Conservation (phyloP, 2,329 filamentous ascomycete species). For the Lizonia empirigonia region DNA sequence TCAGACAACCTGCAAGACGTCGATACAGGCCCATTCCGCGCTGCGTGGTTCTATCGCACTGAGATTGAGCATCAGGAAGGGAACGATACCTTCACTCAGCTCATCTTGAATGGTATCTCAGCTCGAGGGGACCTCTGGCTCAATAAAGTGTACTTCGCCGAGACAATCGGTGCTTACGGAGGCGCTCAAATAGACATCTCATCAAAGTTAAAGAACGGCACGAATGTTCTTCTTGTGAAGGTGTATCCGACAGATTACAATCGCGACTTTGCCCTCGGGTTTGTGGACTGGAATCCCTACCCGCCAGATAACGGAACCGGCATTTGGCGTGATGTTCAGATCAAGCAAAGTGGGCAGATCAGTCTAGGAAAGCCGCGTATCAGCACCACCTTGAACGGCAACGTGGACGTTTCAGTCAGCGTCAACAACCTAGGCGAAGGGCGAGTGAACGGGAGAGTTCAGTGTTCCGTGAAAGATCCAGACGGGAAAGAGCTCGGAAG, state of each 20-base stretch:
- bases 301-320: conserved; percentile 68
- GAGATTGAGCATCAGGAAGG: conserved; percentile 46
- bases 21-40: conserved; percentile 55
- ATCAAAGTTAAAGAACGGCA: conserved; percentile 39
- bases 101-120: conserved; percentile 65
- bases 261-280: conserved; percentile 64
- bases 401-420: conserved; percentile 29
- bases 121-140: conserved; percentile 66
- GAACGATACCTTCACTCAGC: conserved; percentile 45
- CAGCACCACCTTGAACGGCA: conserved; percentile 25
- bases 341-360: conserved; percentile 60
- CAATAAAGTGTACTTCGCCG: conserved; percentile 61
- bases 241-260: conserved; percentile 65
- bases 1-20: conserved; percentile 57
- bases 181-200: conserved; percentile 64
- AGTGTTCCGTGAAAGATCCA: conserved; percentile 16
- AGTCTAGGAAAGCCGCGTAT: conserved; percentile 46
- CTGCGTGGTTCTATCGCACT: conserved; percentile 65
- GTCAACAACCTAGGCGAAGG: conserved; percentile 26
- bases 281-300: conserved; percentile 67
- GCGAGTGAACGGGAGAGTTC: conserved; percentile 1
- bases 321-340: conserved; percentile 64
- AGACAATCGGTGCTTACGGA: conserved; percentile 61
- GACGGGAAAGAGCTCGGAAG: conserved; percentile 17
- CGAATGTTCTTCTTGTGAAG: conserved; percentile 60